These are phyloP conservation scores for Escovopsis sp. DNA, from an alignment of 2,329 filamentous ascomycete species.

Conservation along the genomic window DNA sequence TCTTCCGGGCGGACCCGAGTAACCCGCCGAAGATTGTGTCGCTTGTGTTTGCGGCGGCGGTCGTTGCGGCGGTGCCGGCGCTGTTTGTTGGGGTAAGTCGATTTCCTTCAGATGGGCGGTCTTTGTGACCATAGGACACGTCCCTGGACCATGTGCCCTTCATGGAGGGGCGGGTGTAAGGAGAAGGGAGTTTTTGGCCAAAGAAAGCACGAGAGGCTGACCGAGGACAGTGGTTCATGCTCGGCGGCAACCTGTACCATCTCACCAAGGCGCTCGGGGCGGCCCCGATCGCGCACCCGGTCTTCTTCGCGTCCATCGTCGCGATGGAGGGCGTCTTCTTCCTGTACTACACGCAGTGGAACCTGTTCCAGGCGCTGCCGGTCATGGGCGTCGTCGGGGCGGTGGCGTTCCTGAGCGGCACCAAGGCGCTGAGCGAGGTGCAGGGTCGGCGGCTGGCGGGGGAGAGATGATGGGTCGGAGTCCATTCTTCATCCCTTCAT, in stretches of 20 bases:
- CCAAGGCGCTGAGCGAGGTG: conserved; percentile 81
- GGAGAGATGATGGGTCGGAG: conserved; percentile 39
- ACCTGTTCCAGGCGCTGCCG: conserved; percentile 76
- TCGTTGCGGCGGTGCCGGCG: conserved; percentile 57
- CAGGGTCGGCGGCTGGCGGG: conserved; percentile 75
- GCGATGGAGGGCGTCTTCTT: conserved; percentile 87
- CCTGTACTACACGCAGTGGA: conserved; percentile 87
- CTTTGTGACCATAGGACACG: background rate
- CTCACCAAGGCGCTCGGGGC: conserved; percentile 56
- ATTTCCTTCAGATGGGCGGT: background rate
- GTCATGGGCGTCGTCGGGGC: conserved; percentile 50
- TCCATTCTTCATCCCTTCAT: too few species aligned
- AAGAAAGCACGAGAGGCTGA: conserved; percentile 9
- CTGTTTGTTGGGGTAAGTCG: conserved; percentile 49
- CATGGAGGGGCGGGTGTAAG: too few species aligned
- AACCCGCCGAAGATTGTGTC: conserved; percentile 72
- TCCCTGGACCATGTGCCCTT: background rate
- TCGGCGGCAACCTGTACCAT: conserved; percentile 75
- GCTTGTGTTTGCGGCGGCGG: conserved; percentile 57
- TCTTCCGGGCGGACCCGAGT: conserved; percentile 65
- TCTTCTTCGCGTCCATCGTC: conserved; percentile 79
- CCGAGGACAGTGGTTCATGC: conserved; percentile 50
- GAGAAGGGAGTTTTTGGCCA: too few species aligned
- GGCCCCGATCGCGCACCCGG: conserved; percentile 63
- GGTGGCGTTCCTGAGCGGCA: conserved; percentile 72